Conservation (phyloP, 2,329 filamentous ascomycete genomes). For the Paecilomyces dactylethromorphus region DNA sequence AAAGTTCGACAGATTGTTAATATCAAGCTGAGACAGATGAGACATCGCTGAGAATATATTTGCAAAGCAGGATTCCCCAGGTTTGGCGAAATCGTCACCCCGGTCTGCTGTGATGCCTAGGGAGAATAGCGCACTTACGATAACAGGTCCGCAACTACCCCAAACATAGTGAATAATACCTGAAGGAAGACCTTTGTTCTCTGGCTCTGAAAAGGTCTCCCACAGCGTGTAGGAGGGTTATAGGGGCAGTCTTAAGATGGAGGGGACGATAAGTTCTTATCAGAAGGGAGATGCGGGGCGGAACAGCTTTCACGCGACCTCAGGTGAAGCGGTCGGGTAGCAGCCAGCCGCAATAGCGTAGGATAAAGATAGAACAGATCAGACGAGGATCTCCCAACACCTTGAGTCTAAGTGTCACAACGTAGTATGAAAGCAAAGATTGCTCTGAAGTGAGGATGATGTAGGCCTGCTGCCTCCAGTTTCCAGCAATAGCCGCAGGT, state of each 20-base stretch:
- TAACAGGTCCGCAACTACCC: constrained; percentile 68
- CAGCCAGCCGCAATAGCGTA: not conserved
- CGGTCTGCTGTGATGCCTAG: not conserved
- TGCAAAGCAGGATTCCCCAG: not conserved
- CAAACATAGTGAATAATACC: constrained; percentile 55
- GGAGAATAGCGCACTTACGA: constrained; percentile 53
- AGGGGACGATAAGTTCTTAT: not conserved
- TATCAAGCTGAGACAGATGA: not conserved
- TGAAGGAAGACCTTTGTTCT: not conserved
- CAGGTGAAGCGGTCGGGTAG: not conserved
- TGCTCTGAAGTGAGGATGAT: not conserved
- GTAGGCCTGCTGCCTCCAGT: not conserved
- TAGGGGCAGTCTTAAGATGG: not conserved
- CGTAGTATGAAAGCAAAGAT: not conserved
- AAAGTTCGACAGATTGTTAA: constrained; percentile 18
- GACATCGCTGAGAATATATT: constrained; percentile 1
- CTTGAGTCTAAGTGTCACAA: not conserved
- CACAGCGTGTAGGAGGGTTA: not conserved
- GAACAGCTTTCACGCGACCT: not conserved
- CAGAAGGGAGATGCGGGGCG: not conserved
- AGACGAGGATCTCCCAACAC: not conserved
- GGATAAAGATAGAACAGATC: not conserved
- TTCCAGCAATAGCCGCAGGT: not conserved
- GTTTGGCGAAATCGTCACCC: not conserved
- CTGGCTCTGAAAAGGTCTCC: not conserved